Evolutionary conservation across 2,329 filamentous ascomycete species (phyloP).

Genomic region (Sordariomycetes sp.): DNA sequence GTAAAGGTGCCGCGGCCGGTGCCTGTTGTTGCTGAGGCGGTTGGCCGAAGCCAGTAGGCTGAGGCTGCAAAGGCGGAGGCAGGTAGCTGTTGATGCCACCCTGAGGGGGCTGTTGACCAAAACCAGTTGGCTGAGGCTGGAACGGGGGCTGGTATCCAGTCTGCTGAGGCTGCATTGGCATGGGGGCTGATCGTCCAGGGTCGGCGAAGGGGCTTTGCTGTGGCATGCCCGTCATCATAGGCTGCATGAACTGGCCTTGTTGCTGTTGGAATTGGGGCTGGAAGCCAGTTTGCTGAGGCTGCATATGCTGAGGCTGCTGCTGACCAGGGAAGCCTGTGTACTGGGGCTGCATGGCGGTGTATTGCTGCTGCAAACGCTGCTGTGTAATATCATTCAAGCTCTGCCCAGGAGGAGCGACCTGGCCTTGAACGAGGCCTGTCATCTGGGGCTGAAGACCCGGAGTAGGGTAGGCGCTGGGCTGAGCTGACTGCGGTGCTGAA

Average conservation of each 20-base stretch:
- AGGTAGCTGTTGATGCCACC: conserved; percentile 48
- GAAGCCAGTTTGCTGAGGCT: conserved; percentile 22
- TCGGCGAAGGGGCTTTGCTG: conserved; percentile 30
- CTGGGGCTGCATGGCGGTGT: conserved; percentile 21
- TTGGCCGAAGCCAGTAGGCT: conserved; percentile 44
- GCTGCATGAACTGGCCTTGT: conserved; percentile 29
- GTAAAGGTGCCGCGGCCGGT: conserved; percentile 33
- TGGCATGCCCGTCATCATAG: conserved; percentile 38
- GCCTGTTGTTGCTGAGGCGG: conserved; percentile 21
- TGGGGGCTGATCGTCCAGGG: conserved; percentile 24
- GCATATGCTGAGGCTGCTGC: conserved; percentile 24
- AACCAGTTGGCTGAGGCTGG: conserved; percentile 36
- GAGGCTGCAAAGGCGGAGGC: conserved; percentile 50
- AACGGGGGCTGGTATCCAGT: conserved; percentile 48
- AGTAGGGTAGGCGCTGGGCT: conserved; percentile 62
- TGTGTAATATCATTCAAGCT: conserved; percentile 65
- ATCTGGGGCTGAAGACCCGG: conserved; percentile 75
- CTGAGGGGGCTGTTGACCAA: conserved; percentile 30
- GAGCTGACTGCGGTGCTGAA: conserved; percentile 78
- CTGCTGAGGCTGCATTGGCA: conserved; percentile 48
- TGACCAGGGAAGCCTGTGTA: conserved; percentile 25
- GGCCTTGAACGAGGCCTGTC: conserved; percentile 58
- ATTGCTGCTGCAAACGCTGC: conserved; percentile 41
- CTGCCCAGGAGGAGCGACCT: conserved; percentile 64
- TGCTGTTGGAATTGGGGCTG: conserved; percentile 18